Percentiles rank a stretch among this genome's conserved stretches.
Evolutionary conservation across 2,329 filamentous ascomycete species (phyloP).

Genomic region (Xenoacremonium recifei): DNA sequence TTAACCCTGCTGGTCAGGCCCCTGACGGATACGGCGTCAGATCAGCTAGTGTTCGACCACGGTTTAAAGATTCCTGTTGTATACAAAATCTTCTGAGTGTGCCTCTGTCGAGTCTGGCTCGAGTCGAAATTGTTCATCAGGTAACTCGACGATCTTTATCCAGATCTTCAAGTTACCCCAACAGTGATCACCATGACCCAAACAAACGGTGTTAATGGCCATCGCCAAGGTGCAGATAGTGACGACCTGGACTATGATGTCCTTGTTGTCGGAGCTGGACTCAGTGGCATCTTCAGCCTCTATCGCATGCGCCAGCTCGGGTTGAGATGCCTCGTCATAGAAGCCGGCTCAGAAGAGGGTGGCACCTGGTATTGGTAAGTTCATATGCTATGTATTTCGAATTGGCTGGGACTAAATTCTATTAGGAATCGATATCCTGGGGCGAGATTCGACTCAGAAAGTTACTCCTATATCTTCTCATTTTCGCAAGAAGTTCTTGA

Average conservation of each 20-base stretch:
- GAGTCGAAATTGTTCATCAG: too few species aligned
- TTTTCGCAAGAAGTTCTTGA: constrained; percentile 38
- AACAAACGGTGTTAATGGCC: too few species aligned
- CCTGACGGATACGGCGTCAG: too few species aligned
- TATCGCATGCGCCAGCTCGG: constrained; percentile 40
- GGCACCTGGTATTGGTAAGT: constrained; percentile 45
- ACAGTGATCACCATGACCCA: too few species aligned
- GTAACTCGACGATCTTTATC: too few species aligned
- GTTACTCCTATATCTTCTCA: constrained; percentile 42
- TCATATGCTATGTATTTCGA: too few species aligned
- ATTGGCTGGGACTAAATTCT: not conserved
- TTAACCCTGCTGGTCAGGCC: too few species aligned
- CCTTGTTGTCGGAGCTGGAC: constrained; percentile 19
- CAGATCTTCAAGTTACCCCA: too few species aligned
- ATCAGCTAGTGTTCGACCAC: too few species aligned
- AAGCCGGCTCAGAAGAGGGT: constrained; percentile 38
- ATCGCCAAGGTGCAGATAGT: not conserved
- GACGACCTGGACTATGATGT: constrained; percentile 18
- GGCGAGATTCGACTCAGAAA: constrained; percentile 36
- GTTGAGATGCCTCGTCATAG: constrained; percentile 35
- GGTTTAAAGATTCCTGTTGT: too few species aligned
- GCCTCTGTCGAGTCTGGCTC: too few species aligned
- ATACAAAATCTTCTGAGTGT: too few species aligned
- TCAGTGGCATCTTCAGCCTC: constrained; percentile 40
- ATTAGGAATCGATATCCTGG: constrained; percentile 39